phyloP scores from a whole-genome alignment of 2,329 filamentous ascomycete species.

The Fusarium sp. region DNA sequence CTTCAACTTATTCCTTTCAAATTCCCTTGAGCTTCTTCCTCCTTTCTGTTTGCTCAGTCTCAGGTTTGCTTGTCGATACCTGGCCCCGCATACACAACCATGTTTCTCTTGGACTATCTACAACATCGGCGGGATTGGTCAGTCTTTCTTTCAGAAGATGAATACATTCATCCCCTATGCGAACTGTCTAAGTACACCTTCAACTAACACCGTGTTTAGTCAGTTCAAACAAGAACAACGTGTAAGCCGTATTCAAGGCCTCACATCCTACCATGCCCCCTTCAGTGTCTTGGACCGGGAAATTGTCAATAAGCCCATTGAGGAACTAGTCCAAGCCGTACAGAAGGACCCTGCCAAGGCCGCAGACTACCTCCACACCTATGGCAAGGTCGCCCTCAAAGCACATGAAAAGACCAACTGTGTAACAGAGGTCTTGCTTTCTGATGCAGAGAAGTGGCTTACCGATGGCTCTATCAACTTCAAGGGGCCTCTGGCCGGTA shows the following conservation, averaged over 20 bases:
- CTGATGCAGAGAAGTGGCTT: constrained; percentile 78
- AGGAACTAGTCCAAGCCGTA: constrained; percentile 78
- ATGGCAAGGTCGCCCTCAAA: constrained; percentile 83
- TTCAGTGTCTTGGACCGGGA: constrained; percentile 70
- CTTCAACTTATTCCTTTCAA: neutral
- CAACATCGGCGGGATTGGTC: constrained; percentile 76
- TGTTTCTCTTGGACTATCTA: constrained; percentile 65
- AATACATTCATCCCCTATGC: too few species aligned
- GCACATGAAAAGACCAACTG: constrained; percentile 90
- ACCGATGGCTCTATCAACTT: constrained; percentile 68
- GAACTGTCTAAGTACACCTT: too few species aligned
- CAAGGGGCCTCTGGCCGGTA: constrained; percentile 82
- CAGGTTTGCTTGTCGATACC: neutral
- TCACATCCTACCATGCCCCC: constrained; percentile 70
- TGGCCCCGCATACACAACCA: constrained; percentile 28
- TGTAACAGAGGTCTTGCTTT: constrained; percentile 84
- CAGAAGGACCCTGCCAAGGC: constrained; percentile 72
- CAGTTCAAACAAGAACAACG: constrained; percentile 82
- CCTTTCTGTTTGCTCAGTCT: neutral
- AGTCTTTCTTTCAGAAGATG: neutral
- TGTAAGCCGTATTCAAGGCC: constrained; percentile 69
- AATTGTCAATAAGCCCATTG: constrained; percentile 76
- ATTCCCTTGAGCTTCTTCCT: neutral
- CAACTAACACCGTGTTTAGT: constrained; percentile 58
- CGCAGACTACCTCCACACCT: constrained; percentile 78